Percentiles rank a stretch among this genome's conserved stretches.
Evolutionary conservation across 106 monocot species (phyloP).

Genomic region (Vanilla planifolia): DNA sequence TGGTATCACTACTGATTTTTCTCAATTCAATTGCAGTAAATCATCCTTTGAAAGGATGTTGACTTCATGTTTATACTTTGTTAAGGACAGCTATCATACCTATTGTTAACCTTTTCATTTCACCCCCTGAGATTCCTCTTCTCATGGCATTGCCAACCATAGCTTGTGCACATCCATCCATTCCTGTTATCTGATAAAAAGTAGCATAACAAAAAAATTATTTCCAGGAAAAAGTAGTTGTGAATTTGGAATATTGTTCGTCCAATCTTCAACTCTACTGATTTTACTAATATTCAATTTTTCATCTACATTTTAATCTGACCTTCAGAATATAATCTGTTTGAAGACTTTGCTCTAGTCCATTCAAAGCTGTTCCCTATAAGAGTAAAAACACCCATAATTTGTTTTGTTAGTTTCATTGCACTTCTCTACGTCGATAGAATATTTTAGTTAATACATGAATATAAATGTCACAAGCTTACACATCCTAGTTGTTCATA

Average conservation of each 20-base stretch:
- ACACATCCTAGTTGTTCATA: too few species aligned
- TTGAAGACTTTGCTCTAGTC: slow-evolving; percentile 15
- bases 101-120: slow-evolving; percentile 19
- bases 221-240: neutral
- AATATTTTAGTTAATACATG: too few species aligned
- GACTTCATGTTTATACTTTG: too few species aligned
- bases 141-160: slow-evolving; percentile 17
- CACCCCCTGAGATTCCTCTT: slow-evolving; percentile 18
- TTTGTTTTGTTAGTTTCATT: too few species aligned
- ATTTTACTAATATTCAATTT: too few species aligned
- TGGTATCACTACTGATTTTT: too few species aligned
- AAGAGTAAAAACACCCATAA: too few species aligned
- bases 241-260: neutral
- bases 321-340: slow-evolving; percentile 24
- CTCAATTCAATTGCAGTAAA: too few species aligned
- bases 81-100: neutral
- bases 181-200: slow-evolving; percentile 1
- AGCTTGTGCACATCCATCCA: slow-evolving; percentile 10
- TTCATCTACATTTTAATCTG: neutral
- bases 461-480: neutral
- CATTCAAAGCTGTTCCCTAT: slow-evolving; percentile 11
- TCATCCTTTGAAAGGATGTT: too few species aligned
- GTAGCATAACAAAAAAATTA: neutral
- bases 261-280: too few species aligned
- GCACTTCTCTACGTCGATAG: too few species aligned